Conservation (phyloP, 768 basidiomycete genomes). For the Mycena filopes region DNA sequence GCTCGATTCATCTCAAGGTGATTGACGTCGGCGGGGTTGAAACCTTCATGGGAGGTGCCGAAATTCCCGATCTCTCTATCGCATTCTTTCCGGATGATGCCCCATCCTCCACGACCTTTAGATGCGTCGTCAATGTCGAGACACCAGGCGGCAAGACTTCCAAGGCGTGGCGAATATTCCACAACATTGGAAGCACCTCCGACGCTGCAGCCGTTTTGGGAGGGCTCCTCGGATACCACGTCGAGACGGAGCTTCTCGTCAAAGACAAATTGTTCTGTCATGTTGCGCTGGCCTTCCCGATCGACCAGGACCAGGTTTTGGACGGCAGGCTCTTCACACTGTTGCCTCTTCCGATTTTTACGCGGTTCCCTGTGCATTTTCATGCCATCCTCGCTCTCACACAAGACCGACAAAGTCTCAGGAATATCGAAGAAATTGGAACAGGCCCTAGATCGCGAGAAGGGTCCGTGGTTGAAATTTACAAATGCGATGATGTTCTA, state of each 20-base stretch:
- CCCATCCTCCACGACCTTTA: slow-evolving; percentile 24
- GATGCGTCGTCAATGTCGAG: slow-evolving; percentile 26
- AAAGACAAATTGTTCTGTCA: slow-evolving; percentile 45
- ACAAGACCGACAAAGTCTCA: slow-evolving; percentile 42
- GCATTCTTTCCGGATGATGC: slow-evolving; percentile 24
- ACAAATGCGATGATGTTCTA: neutral
- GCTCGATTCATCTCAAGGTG: slow-evolving; percentile 38
- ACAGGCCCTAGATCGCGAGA: slow-evolving; percentile 32
- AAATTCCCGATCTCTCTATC: slow-evolving; percentile 28
- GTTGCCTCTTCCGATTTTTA: slow-evolving; percentile 45
- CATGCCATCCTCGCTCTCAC: slow-evolving; percentile 46
- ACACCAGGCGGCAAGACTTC: neutral
- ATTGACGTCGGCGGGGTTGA: slow-evolving; percentile 32
- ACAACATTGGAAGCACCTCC: slow-evolving; percentile 24
- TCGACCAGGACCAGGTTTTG: neutral
- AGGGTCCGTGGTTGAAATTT: slow-evolving; percentile 18
- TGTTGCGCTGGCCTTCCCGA: slow-evolving; percentile 40
- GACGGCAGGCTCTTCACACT: slow-evolving; percentile 45
- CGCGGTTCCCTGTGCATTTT: slow-evolving; percentile 43
- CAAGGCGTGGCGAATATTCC: slow-evolving; percentile 34
- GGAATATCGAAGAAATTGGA: slow-evolving; percentile 42
- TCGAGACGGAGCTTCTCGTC: slow-evolving; percentile 25
- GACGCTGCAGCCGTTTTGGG: slow-evolving; percentile 27
- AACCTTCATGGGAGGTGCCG: slow-evolving; percentile 28
- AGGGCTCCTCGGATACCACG: slow-evolving; percentile 29